These are phyloP conservation scores for Pinus taeda DNA, from an alignment of 75 land plant species.

Conservation along the genomic window DNA sequence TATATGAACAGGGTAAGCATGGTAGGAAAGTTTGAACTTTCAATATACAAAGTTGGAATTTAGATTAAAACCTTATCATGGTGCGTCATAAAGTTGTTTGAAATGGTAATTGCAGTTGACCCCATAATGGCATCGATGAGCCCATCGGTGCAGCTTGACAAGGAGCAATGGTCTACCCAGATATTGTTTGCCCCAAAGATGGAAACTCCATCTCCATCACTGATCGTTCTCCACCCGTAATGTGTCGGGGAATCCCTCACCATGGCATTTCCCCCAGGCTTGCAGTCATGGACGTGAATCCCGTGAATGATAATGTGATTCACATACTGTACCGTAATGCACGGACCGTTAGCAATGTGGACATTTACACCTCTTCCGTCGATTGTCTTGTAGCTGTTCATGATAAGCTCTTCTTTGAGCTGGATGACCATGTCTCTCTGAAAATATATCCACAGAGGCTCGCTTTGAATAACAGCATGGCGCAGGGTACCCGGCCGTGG, in stretches of 20 bases:
- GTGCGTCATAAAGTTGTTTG: constrained; percentile 83
- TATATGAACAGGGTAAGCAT: neutral
- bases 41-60: no score
- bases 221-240: constrained; percentile 59
- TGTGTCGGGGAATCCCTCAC: constrained; percentile 70
- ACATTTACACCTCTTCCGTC: constrained; percentile 27
- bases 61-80: constrained; percentile 61
- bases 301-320: constrained; percentile 27
- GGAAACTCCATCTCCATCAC: constrained; percentile 77
- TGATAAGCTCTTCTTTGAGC: constrained; percentile 24
- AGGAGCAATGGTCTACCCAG: constrained; percentile 77
- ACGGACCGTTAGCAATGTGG: constrained; percentile 21
- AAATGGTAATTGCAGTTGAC: constrained; percentile 76
- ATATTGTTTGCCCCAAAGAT: constrained; percentile 61
- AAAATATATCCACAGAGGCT: constrained; percentile 27
- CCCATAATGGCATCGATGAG: constrained; percentile 76
- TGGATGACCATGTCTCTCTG: constrained; percentile 13
- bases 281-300: constrained; percentile 51
- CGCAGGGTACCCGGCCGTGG: constrained; percentile 34
- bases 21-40: no score
- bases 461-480: constrained; percentile 22
- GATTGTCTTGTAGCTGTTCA: constrained; percentile 28
- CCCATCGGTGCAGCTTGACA: constrained; percentile 75
- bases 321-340: constrained; percentile 23
- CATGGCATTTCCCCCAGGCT: constrained; percentile 69